phyloP scores from a whole-genome alignment of 805 yeast species.

The Tetrapisispora fleetii region DNA sequence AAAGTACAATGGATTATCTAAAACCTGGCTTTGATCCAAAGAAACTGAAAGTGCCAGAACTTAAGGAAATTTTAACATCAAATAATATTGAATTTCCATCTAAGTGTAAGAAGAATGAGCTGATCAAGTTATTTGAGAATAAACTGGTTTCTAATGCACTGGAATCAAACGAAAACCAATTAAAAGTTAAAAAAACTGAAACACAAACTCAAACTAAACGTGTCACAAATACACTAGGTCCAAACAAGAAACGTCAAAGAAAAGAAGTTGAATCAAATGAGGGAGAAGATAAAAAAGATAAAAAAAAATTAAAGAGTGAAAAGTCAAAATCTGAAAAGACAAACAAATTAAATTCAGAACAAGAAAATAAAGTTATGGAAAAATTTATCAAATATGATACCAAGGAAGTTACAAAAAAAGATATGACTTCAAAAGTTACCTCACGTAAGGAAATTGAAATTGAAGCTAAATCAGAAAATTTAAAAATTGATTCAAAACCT shows the following conservation, averaged over 20 bases:
- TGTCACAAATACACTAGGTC: too few relatives aligned
- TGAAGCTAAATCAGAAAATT: too few relatives aligned
- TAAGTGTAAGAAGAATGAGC: slow-evolving; percentile 55
- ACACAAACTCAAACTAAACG: slow-evolving; percentile 27
- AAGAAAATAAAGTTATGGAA: background rate
- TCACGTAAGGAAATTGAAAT: too few relatives aligned
- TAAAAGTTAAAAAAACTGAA: slow-evolving; percentile 26
- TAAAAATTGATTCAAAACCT: background rate
- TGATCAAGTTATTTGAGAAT: slow-evolving; percentile 45
- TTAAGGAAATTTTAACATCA: slow-evolving; percentile 53
- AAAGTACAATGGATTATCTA: slow-evolving; percentile 6
- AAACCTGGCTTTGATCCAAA: slow-evolving; percentile 53
- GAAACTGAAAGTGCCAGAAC: slow-evolving; percentile 52
- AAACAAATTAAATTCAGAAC: background rate
- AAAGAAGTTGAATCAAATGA: background rate
- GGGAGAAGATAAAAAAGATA: background rate
- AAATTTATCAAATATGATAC: background rate
- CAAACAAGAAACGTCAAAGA: background rate
- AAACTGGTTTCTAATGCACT: slow-evolving; percentile 42
- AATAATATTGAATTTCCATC: slow-evolving; percentile 49
- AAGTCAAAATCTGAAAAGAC: background rate
- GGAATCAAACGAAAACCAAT: slow-evolving; percentile 29
- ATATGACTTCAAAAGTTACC: too few relatives aligned
- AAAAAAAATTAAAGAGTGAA: background rate
- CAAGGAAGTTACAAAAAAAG: background rate